Evolutionary conservation across 1,284 basidiomycete genomes (phyloP), one percentile per base, ranked within the genome.

Genomic region (Trichosporon coremiiforme): DNA sequence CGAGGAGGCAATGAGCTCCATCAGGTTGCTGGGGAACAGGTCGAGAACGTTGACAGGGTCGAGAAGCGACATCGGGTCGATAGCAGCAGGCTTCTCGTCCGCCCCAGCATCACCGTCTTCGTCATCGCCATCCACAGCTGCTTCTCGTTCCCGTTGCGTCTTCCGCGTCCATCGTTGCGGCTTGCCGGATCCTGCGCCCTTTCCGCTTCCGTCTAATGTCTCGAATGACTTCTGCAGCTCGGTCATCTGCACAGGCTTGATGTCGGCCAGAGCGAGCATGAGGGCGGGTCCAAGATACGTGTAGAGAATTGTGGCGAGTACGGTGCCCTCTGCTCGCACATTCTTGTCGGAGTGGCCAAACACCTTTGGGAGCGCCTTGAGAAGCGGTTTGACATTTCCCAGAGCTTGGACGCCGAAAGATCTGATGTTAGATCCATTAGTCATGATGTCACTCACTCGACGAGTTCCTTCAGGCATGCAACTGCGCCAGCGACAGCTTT

Each of bases 201-300:
- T 91, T 1, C 90, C 91, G 38, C 91, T 89, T 65, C 88, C 89
- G 77, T 97, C 94, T 85, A 96, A 87, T 35, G 82, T 85, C 73
- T 93, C 93, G 78, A 98, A 99, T 0, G 89, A 87, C 79, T 97
- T 95, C 77, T 94, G 93, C 71, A 99, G 84, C 79, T 99, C 97
- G 81, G 98, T 95, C 57, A 95, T 90, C 83, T 99, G 97, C n/a
- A 99, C 95, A 0, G 97, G 94, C 82, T 99, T 99, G 72, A 99
- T 87, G 75, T 97, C 93, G n/a, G 89, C 85, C 12, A 99, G 85
- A 84, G 90, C 94, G 62, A 94, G 89, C 68, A 94, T 90, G 71
- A 99, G 90, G 0, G 90, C 91, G 1, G 91, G 85, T 25, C 97
- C 97, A 74, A 99, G 89, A 81, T 90, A 95, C 73, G 91, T 90